Base-by-base conservation (phyloP, 2,329 filamentous ascomycete species). In the Neofusicoccum laricinum region DNA sequence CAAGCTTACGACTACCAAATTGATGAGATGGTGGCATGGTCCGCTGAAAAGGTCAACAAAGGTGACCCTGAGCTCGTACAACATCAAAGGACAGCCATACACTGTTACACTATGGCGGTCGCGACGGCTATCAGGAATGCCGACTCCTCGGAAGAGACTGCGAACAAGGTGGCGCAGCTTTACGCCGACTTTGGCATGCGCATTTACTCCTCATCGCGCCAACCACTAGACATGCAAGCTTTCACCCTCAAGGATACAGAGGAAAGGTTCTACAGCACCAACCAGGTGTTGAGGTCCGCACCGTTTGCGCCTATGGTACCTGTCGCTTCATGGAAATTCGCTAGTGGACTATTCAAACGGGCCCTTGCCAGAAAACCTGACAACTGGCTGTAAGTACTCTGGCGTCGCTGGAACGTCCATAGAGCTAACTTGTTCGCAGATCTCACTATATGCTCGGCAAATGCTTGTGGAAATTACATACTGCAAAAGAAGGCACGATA, bases 1-100 rank as follows among this genome's bases (percentile, higher is more conserved):
- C 92, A 96, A 75, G 92, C 90, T 55, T 93, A 92, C 71, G 93
- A 97, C 75, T 90, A 91, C 58, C 92, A 96, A 70, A 81, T 96
- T 14, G 93, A 97, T 67, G 93, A 97, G 75, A 87, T 89, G 6
- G 90, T 96, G 4, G 86, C 93, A 4, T 96, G 93, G 93, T 90
- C 89, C 19, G 91, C 92, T 0, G 92, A 96, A 69, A 96, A 96
- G 76, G 89, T 96, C 78, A 96, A 96, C 77, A 94, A 90, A 73
- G 89, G 90, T 70, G 88, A 90, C 63, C 79, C 81, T 3, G 92
- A 96, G 65, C 78, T 96, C 49, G 85, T 92, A 25, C 87, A 86
- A 59, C 85, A 90, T 66, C 92, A 97, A 74, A 86, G 92, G 36
- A 87, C 87, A 70, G 89, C 92, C 1, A 93, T 96, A 50, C 92